Base-by-base conservation (phyloP, 176 grass and related monocot genomes). In the Elymus sibiricus region DNA sequence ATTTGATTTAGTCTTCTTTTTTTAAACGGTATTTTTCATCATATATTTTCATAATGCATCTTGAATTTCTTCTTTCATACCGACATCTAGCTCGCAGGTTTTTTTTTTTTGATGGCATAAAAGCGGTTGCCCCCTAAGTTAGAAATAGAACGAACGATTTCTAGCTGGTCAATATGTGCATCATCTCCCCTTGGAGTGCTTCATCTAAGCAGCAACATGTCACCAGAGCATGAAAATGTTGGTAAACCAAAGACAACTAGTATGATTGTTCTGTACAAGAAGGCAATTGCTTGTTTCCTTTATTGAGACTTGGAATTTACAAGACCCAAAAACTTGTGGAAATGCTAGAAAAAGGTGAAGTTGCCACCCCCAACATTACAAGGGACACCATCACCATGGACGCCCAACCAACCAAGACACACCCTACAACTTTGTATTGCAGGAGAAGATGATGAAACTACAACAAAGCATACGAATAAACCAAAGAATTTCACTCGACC, bases 381-480 rank as follows among this genome's bases (percentile, higher is more conserved):
- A 31, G 42, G 37, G 70, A 38, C 85, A 25, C 11, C 61, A 19
- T 74, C 71, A 47, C 70, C 38, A 73, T 76, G 29, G 35, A 27
- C 16, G 69, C 55, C 29, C 35, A 43, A 16, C 28, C 32, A 34
- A 28, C 79, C 7, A 67, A 46, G 11, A 21, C 19, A 47, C n/a
- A 46, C 39, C 47, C 47, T 51, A 51, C 13, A 51, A 51, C 47
- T 51, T 51, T 51, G 39, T 51, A 59, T 32, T 32, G 34, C 29
- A 63, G 21, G 40, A 84, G 37, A 37, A 19, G 10, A 46, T 1
- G 13, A 46, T 43, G 42, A 22, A 82, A 9, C 27, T 75, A 84
- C 68, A 84, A 91, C 85, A 0, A 88, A 91, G 76, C 5, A 64
- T 70, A 91, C 86, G 70, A 91, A 91, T 91, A 82, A 91, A 85